phyloP scores from a whole-genome alignment of 805 yeast species.

The Barnettozyma wickerhamii region DNA sequence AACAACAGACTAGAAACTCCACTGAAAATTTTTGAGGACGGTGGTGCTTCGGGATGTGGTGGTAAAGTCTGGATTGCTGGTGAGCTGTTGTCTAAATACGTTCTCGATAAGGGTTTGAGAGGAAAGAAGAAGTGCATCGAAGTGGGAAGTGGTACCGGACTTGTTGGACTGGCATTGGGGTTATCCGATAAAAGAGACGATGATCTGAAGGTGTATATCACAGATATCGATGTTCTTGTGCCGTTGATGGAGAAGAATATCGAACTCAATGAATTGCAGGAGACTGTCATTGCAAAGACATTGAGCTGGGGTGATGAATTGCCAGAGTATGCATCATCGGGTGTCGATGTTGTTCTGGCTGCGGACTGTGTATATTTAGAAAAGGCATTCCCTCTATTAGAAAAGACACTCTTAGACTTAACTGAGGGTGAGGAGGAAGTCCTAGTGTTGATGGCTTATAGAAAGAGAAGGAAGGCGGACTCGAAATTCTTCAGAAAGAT shows the following conservation, averaged over 20 bases:
- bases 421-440: constrained; percentile 33
- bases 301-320: constrained; percentile 42
- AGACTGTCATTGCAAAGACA: constrained; percentile 36
- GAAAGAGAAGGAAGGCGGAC: constrained; percentile 46
- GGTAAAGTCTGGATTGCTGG: constrained; percentile 63
- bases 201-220: constrained; percentile 37
- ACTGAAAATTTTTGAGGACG: constrained; percentile 45
- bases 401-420: constrained; percentile 43
- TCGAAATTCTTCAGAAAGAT: constrained; percentile 29
- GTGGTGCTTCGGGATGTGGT: constrained; percentile 60
- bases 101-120: constrained; percentile 25
- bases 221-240: constrained; percentile 46
- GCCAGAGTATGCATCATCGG: constrained; percentile 32
- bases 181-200: constrained; percentile 16
- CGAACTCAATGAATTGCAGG: constrained; percentile 33
- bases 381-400: constrained; percentile 47
- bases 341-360: constrained; percentile 45
- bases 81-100: constrained; percentile 44
- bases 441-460: constrained; percentile 47
- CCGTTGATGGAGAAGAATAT: constrained; percentile 45
- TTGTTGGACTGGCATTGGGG: constrained; percentile 41
- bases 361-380: constrained; percentile 61
- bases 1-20: constrained; percentile 30
- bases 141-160: constrained; percentile 57
- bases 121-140: constrained; percentile 37